Percentiles rank a stretch among this genome's conserved stretches.
Conservation (phyloP, 148 eudicot genomes). For the Diospyros kaki region DNA sequence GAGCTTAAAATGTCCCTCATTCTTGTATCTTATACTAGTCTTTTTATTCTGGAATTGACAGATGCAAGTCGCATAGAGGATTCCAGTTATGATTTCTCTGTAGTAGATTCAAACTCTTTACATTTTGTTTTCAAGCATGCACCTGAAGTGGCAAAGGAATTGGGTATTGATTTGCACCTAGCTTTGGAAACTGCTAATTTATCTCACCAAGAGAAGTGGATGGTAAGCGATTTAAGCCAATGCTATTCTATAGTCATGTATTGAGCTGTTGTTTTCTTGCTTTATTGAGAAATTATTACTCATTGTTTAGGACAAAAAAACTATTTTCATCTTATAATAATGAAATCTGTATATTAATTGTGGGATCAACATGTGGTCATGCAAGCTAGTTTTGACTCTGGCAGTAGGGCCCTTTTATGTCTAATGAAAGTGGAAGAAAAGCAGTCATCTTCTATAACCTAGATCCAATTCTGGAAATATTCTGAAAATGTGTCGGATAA, state of each 20-base stretch:
- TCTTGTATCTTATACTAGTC: slow-evolving; percentile 7
- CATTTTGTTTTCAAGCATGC: slow-evolving; percentile 84
- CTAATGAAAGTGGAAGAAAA: neutral
- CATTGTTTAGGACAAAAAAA: neutral
- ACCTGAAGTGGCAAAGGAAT: slow-evolving; percentile 57
- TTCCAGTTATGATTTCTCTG: slow-evolving; percentile 69
- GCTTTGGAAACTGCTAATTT: slow-evolving; percentile 39
- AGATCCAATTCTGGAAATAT: neutral
- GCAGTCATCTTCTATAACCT: neutral
- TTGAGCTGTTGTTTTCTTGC: slow-evolving; percentile 8
- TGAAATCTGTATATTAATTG: neutral
- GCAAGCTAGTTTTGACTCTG: neutral
- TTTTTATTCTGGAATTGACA: slow-evolving; percentile 33
- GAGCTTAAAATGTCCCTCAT: neutral
- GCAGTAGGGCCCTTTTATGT: neutral
- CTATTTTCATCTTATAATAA: neutral
- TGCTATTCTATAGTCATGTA: neutral
- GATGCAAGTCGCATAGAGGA: slow-evolving; percentile 53
- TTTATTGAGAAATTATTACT: slow-evolving; percentile 1
- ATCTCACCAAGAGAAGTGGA: slow-evolving; percentile 55
- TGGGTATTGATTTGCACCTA: slow-evolving; percentile 42
- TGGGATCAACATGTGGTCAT: neutral
- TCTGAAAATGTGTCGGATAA: neutral
- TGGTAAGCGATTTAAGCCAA: slow-evolving; percentile 39
- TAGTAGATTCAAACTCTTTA: slow-evolving; percentile 82